Evolutionary conservation across 2,329 filamentous ascomycete genomes (phyloP).

Genomic region (Penicillium digitatum): DNA sequence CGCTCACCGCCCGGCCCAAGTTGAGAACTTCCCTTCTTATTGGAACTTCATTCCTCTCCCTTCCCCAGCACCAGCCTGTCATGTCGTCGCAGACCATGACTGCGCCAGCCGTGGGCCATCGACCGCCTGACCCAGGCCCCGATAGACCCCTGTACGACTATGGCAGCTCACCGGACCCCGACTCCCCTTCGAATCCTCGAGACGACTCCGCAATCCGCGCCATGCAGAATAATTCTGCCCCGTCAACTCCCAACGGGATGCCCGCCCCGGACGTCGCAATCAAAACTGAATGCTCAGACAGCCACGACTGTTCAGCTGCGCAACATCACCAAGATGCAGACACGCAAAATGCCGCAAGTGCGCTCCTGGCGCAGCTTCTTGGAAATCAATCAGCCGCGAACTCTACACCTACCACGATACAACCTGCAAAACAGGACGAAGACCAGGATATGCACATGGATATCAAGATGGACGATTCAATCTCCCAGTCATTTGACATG

Average conservation of each 20-base stretch:
- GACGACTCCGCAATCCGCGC: conserved; percentile 40
- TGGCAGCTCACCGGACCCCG: conserved; percentile 29
- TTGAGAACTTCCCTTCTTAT: conserved; percentile 28
- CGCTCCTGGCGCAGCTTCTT: conserved; percentile 42
- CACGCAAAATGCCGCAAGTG: conserved; percentile 41
- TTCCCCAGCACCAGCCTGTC: conserved; percentile 31
- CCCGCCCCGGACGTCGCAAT: conserved; percentile 29
- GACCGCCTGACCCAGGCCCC: conserved; percentile 42
- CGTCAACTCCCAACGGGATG: conserved; percentile 29
- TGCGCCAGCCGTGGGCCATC: conserved; percentile 46
- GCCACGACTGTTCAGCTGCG: conserved; percentile 16
- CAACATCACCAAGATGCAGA: conserved; percentile 33
- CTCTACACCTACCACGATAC: conserved; percentile 17
- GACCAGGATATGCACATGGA: conserved; percentile 13
- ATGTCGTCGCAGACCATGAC: conserved; percentile 49
- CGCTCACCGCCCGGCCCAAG: conserved; percentile 25
- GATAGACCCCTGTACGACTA: conserved; percentile 42
- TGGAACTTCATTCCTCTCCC: conserved; percentile 21
- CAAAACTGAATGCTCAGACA: conserved; percentile 32
- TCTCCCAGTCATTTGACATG: conserved; percentile 9
- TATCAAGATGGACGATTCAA: conserved; percentile 15
- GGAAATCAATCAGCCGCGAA: conserved; percentile 31
- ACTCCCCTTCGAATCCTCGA: conserved; percentile 26
- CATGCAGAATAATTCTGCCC: conserved; percentile 39
- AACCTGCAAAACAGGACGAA: conserved; percentile 11